Base-by-base conservation (phyloP, 495 filamentous ascomycete species). In the Penicillium nucicola region DNA sequence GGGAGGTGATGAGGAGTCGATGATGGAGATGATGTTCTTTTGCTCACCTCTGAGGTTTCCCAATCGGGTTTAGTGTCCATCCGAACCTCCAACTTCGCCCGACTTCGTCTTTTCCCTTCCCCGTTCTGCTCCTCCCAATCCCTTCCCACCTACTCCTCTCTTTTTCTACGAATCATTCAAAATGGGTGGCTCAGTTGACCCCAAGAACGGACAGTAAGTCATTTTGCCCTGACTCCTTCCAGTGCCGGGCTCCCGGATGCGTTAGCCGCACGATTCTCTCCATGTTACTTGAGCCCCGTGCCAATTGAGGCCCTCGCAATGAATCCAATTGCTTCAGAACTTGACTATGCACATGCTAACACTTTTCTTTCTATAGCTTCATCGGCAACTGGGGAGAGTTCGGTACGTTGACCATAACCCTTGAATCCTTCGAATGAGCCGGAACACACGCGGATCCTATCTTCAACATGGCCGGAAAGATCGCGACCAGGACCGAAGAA, bases 311-410 rank as follows among this genome's bases (percentile, higher is more conserved):
- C 7, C 4, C 5, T 15, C 3, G 7, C 13, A 39, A 18, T 17
- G 17, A n/a, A 4, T 19, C 13, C n/a, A 15, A 28, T 23, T n/a
- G 12, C 3, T 22, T 32, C 32, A 23, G n/a, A 0, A 2, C 3
- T 19, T 17, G 3, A 5, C 0, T 2, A 6, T 31, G 14, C 11
- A 18, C 17, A 59, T 60, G 41, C 67, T 75, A 47, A 73, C 59
- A 56, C 42, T 20, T 33, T 18, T 35, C 12, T 56, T 11, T 45
- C n/a, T 55, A 59, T 64, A 96, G 92, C 52, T 97, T 77, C 71
- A 73, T 95, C 39, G 93, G 92, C 63, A 67, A 64, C 66, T 97
- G 92, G 92, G 92, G 92, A 60, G 76, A 76, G 62, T 71, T 97
- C 50, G 92, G 89, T 93, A 83, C 74, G 83, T 83, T 52, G 46